Percentiles rank a stretch among this genome's conserved stretches.
phyloP scores from a whole-genome alignment of 805 yeast species.

The Wickerhamomyces kurtzmanii region DNA sequence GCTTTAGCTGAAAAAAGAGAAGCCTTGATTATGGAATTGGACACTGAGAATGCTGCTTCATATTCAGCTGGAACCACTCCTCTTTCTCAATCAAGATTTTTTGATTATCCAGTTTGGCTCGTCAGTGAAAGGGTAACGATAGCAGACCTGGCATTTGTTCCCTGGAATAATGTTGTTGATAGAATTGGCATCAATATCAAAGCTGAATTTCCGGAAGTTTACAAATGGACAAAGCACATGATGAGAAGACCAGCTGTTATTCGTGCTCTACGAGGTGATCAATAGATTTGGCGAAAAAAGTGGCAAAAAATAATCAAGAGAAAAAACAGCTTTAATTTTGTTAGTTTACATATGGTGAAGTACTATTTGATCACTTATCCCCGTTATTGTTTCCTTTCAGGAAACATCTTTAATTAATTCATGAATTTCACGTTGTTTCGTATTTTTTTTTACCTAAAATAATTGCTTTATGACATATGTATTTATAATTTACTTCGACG shows the following conservation, averaged over 20 bases:
- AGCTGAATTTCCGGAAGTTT: conserved; percentile 88
- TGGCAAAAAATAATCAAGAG: too few relatives aligned
- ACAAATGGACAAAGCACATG: conserved; percentile 93
- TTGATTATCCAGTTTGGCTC: conserved; percentile 91
- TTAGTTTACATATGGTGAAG: too few relatives aligned
- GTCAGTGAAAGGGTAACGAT: conserved; percentile 79
- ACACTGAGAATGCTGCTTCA: conserved; percentile 78
- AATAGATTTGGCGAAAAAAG: conserved; percentile 6
- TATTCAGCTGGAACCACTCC: conserved; percentile 87
- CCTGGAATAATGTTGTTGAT: conserved; percentile 95
- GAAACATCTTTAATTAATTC: too few relatives aligned
- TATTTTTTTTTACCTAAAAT: too few relatives aligned
- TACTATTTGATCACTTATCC: too few relatives aligned
- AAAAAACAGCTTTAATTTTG: too few relatives aligned
- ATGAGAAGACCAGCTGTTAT: conserved; percentile 91
- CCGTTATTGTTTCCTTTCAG: too few relatives aligned
- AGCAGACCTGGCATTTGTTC: conserved; percentile 88
- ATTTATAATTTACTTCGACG: too few relatives aligned
- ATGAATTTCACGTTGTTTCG: too few relatives aligned
- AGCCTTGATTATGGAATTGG: conserved; percentile 81
- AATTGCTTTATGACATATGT: too few relatives aligned
- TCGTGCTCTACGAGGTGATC: conserved; percentile 73
- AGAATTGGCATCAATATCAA: conserved; percentile 83
- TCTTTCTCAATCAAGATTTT: conserved; percentile 71
- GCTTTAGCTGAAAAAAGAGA: conserved; percentile 90